phyloP scores from a whole-genome alignment of 73 alveolate species.

The Paramecium octaurelia region DNA sequence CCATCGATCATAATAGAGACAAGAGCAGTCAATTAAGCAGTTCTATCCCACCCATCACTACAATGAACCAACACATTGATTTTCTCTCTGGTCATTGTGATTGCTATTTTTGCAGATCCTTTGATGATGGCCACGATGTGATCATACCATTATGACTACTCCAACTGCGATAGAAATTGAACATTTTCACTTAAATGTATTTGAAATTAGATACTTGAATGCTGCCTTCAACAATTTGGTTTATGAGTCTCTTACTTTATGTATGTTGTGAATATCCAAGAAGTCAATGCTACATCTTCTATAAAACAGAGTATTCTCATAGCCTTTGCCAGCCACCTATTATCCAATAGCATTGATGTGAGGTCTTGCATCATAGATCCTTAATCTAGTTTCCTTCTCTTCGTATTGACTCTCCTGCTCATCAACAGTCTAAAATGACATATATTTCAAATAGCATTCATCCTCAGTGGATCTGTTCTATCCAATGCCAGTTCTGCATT shows the following conservation, averaged over 20 bases:
- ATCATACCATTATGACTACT: slow-evolving; percentile 58
- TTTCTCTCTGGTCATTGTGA: slow-evolving; percentile 34
- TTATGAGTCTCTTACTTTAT: slow-evolving; percentile 89
- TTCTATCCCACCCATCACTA: slow-evolving; percentile 99
- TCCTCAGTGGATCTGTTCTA: slow-evolving; percentile 60
- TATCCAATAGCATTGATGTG: slow-evolving; percentile 92
- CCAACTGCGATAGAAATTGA: slow-evolving; percentile 47
- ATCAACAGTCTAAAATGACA: background rate
- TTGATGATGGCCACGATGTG: slow-evolving; percentile 54
- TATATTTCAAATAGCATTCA: slow-evolving; percentile 29
- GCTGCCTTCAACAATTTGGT: slow-evolving; percentile 50
- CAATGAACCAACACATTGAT: slow-evolving; percentile 91
- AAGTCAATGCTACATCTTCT: slow-evolving; percentile 81
- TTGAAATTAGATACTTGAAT: background rate
- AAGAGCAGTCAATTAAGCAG: slow-evolving; percentile 89
- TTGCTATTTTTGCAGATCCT: slow-evolving; percentile 61
- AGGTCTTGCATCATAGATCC: slow-evolving; percentile 91
- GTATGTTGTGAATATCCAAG: slow-evolving; percentile 94
- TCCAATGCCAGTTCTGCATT: slow-evolving; percentile 54
- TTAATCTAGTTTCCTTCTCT: background rate
- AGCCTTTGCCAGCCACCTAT: slow-evolving; percentile 93
- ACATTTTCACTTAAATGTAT: background rate
- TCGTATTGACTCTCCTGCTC: background rate
- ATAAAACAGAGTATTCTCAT: slow-evolving; percentile 82
- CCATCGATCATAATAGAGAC: slow-evolving; percentile 92